Conservation (phyloP, 192 early-diverging fungal genomes). For the Dissophora ornata region DNA sequence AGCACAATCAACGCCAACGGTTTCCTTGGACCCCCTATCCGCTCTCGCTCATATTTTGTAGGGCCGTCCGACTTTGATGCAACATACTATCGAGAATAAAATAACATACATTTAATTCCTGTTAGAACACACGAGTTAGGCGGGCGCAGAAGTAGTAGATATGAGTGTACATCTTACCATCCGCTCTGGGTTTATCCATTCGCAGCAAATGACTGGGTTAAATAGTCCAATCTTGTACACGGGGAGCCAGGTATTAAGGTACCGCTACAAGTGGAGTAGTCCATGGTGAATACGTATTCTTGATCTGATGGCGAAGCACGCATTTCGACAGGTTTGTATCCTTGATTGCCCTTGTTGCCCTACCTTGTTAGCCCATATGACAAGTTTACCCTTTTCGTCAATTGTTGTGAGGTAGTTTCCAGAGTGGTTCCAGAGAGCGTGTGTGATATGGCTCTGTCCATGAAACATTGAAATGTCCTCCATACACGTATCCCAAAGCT, state of each 20-base stretch:
- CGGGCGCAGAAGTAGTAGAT: too few relatives aligned
- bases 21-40: constrained; percentile 28
- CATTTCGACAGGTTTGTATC: too few relatives aligned
- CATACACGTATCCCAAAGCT: constrained; percentile 46
- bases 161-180: too few relatives aligned
- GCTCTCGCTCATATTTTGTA: constrained; percentile 39
- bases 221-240: constrained; percentile 37
- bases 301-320: too few relatives aligned
- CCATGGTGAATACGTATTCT: too few relatives aligned
- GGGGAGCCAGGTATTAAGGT: constrained; percentile 46
- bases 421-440: constrained; percentile 41
- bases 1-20: constrained; percentile 29
- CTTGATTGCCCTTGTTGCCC: too few relatives aligned
- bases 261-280: constrained; percentile 14
- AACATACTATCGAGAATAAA: constrained; percentile 26
- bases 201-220: constrained; percentile 45
- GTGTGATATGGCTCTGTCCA: constrained; percentile 42
- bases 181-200: constrained; percentile 50
- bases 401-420: constrained; percentile 40
- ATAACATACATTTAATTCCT: too few relatives aligned
- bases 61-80: constrained; percentile 34
- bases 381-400: constrained; percentile 50
- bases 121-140: too few relatives aligned
- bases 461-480: constrained; percentile 48
- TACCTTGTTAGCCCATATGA: constrained; percentile 54